Percentiles rank a stretch among this genome's conserved stretches.
These are phyloP conservation scores for Fusarium sp. DNA, from an alignment of 2,329 filamentous ascomycete species.

Conservation along the genomic window DNA sequence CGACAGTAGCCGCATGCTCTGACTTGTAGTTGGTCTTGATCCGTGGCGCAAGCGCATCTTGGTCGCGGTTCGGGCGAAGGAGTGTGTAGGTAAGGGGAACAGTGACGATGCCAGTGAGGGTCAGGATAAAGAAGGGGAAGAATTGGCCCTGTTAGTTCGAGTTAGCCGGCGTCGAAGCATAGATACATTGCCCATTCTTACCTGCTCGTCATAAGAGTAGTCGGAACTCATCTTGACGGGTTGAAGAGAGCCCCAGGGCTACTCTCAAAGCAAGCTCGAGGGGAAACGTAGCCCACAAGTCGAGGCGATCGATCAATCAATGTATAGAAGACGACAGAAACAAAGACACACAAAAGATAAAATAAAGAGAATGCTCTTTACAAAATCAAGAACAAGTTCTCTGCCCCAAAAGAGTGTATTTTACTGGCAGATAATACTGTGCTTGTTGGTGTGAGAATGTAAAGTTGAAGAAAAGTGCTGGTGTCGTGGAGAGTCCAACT, in stretches of 20 bases:
- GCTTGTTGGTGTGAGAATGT: constrained; percentile 8
- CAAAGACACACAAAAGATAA: constrained; percentile 21
- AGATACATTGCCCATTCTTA: constrained; percentile 44
- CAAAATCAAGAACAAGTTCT: constrained; percentile 6
- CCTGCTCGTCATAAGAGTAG: constrained; percentile 98
- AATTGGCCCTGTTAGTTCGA: constrained; percentile 78
- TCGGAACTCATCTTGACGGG: constrained; percentile 82
- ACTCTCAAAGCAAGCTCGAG: constrained; percentile 38
- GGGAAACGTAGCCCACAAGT: constrained; percentile 32
- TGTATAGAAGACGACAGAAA: constrained; percentile 7
- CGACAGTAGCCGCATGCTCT: constrained; percentile 84
- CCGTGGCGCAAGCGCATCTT: constrained; percentile 82
- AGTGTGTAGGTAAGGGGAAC: constrained; percentile 90
- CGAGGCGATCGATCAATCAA: not conserved
- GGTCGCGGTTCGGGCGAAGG: constrained; percentile 78
- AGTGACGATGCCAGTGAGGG: constrained; percentile 86
- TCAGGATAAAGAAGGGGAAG: constrained; percentile 99
- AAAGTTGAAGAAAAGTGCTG: constrained; percentile 12
- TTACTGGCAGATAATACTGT: constrained; percentile 16
- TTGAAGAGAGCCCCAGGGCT: constrained; percentile 49
- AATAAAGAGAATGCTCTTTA: constrained; percentile 11
- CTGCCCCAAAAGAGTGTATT: constrained; percentile 31
- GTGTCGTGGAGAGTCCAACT: constrained; percentile 11
- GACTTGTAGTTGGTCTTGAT: constrained; percentile 86
- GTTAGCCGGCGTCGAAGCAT: constrained; percentile 4